Evolutionary conservation across 129 eudicot species (phyloP).

Genomic region (Dittrichia graveolens): DNA sequence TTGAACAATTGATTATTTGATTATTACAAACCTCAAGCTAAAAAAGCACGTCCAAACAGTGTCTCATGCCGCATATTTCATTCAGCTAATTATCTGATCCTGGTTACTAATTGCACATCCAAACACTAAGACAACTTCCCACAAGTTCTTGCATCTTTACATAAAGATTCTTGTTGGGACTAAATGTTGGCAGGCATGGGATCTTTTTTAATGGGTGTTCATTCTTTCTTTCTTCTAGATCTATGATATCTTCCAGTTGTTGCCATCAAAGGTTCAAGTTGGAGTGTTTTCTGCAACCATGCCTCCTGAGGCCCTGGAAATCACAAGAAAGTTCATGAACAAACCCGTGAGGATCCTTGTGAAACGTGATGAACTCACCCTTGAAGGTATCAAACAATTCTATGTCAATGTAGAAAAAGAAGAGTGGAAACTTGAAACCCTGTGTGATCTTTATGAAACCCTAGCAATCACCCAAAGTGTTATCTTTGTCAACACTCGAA

Average conservation of each 20-base stretch:
- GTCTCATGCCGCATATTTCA: too few relatives aligned
- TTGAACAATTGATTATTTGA: too few relatives aligned
- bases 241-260: slow-evolving; percentile 56
- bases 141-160: background rate
- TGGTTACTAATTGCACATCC: too few relatives aligned
- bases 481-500: slow-evolving; percentile 53
- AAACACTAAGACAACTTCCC: background rate
- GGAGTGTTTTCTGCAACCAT: slow-evolving; percentile 61
- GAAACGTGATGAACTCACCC: slow-evolving; percentile 53
- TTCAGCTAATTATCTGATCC: too few relatives aligned
- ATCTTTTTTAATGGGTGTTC: background rate
- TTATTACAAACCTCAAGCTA: too few relatives aligned
- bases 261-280: slow-evolving; percentile 58
- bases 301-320: slow-evolving; percentile 57
- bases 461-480: slow-evolving; percentile 58
- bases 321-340: slow-evolving; percentile 56
- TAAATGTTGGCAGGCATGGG: background rate
- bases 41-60: too few relatives aligned
- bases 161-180: background rate
- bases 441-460: slow-evolving; percentile 55
- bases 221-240: slow-evolving; percentile 32
- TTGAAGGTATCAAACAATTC: slow-evolving; percentile 57
- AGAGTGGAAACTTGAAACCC: slow-evolving; percentile 60
- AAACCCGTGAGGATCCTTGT: slow-evolving; percentile 57
- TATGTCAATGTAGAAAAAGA: slow-evolving; percentile 56